These are phyloP conservation scores for Citrus cavaleriei DNA, from an alignment of 345 rosid genomes.

Conservation along the genomic window DNA sequence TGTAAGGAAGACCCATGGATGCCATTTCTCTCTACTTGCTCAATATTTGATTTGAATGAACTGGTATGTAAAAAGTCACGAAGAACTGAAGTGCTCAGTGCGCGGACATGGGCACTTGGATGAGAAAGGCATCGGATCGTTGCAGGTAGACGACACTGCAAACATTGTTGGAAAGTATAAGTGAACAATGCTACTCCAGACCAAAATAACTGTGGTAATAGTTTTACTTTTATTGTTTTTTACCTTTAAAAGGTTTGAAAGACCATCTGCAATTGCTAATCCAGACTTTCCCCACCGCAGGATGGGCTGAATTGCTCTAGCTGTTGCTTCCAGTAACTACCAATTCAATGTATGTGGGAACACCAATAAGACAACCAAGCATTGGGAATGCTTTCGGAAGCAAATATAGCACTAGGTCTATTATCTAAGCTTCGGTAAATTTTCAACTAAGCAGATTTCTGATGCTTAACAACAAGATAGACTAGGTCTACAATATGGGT, in stretches of 20 bases:
- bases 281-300: conserved; percentile 90
- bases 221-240: not conserved
- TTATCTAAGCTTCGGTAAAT: not conserved
- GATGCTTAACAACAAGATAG: not conserved
- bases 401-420: not conserved
- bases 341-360: conserved; percentile 11
- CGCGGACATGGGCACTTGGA: conserved; percentile 93
- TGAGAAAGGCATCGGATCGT: conserved; percentile 81
- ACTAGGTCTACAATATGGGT: not conserved
- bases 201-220: not conserved
- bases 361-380: not conserved
- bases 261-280: conserved; percentile 81
- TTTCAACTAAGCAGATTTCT: not conserved
- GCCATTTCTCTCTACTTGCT: conserved; percentile 47
- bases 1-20: conserved; percentile 42
- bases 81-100: conserved; percentile 84
- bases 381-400: not conserved
- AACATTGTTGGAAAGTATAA: not conserved
- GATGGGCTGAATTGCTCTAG: conserved; percentile 83
- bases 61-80: conserved; percentile 60
- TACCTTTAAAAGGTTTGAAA: conserved; percentile 87
- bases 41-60: conserved; percentile 33
- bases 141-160: conserved; percentile 95
- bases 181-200: not conserved
- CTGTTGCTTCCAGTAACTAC: conserved; percentile 94